These are phyloP conservation scores for Pyrenophora teres DNA, from an alignment of 2,329 filamentous ascomycete genomes.

Conservation along the genomic window DNA sequence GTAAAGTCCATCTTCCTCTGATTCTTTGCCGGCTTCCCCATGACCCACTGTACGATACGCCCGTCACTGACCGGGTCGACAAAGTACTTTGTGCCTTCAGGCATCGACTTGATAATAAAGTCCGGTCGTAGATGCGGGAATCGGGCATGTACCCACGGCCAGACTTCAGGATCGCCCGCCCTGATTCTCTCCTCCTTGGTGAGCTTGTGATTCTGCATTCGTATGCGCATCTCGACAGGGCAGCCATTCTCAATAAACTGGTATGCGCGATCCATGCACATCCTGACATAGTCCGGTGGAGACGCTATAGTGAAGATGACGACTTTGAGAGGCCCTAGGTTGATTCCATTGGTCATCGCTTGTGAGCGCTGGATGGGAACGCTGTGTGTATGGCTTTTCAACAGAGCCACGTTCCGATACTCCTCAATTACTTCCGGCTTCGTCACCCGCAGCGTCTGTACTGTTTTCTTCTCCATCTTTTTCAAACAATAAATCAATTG, in stretches of 20 bases:
- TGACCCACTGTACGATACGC: conserved; percentile 30
- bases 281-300: conserved; percentile 10
- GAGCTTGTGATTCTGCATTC: conserved; percentile 1
- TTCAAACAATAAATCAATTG: conserved; percentile 23
- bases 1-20: conserved; percentile 3
- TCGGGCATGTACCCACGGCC: conserved; percentile 30
- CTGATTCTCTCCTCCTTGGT: conserved; percentile 10
- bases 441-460: neutral
- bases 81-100: conserved; percentile 21
- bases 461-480: conserved; percentile 1
- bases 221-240: conserved; percentile 32
- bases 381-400: conserved; percentile 3
- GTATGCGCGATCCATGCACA: conserved; percentile 30
- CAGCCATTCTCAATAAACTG: conserved; percentile 26
- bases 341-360: conserved; percentile 2
- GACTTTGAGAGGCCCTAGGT: conserved; percentile 23
- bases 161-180: conserved; percentile 1
- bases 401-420: conserved; percentile 17
- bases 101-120: conserved; percentile 39
- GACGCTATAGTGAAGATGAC: conserved; percentile 22
- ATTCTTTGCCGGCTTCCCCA: conserved; percentile 2
- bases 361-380: neutral
- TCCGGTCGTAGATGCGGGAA: conserved; percentile 41
- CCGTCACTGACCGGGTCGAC: conserved; percentile 33
- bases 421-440: neutral